Conservation (phyloP, 2,329 filamentous ascomycete genomes). For the Fusarium siculi region DNA sequence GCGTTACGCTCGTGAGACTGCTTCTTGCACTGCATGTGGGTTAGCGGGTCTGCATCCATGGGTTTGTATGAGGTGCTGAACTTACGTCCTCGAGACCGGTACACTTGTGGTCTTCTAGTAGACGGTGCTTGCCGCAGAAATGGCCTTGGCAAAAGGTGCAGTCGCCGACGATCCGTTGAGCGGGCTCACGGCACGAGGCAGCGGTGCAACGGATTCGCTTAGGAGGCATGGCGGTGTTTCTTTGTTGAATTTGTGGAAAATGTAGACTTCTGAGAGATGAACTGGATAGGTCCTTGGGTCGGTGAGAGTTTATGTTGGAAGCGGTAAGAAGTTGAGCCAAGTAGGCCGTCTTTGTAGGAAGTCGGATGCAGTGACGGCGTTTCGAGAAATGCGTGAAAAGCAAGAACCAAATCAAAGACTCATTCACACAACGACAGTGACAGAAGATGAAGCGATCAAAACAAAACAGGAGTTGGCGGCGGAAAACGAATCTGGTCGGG, state of each 20-base stretch:
- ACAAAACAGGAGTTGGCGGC: background rate
- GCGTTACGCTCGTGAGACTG: conserved; percentile 95
- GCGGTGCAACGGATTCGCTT: conserved; percentile 88
- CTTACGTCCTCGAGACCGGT: conserved; percentile 87
- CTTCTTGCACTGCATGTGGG: conserved; percentile 80
- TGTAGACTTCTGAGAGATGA: background rate
- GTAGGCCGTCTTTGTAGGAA: background rate
- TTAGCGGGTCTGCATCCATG: background rate
- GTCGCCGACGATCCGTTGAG: conserved; percentile 94
- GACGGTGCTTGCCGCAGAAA: conserved; percentile 93
- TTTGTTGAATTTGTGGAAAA: background rate
- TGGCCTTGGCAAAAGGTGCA: conserved; percentile 94
- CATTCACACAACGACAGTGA: conserved; percentile 34
- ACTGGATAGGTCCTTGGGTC: conserved; percentile 17
- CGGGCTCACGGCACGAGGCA: conserved; percentile 87
- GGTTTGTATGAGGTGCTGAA: conserved; percentile 10
- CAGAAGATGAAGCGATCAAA: conserved; percentile 24
- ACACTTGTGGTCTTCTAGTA: conserved; percentile 95
- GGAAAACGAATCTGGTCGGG: conserved; percentile 21
- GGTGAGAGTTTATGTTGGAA: conserved; percentile 21
- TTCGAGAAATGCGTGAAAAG: conserved; percentile 21
- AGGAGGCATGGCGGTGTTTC: conserved; percentile 64
- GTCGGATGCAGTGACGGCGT: conserved; percentile 25
- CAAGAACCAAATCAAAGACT: conserved; percentile 27
- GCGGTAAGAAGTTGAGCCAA: conserved; percentile 20